Percentiles rank a stretch among this genome's conserved stretches.
Evolutionary conservation across 163 green algal species (phyloP).

Genomic region (Coccomyxa subellipsoidea): DNA sequence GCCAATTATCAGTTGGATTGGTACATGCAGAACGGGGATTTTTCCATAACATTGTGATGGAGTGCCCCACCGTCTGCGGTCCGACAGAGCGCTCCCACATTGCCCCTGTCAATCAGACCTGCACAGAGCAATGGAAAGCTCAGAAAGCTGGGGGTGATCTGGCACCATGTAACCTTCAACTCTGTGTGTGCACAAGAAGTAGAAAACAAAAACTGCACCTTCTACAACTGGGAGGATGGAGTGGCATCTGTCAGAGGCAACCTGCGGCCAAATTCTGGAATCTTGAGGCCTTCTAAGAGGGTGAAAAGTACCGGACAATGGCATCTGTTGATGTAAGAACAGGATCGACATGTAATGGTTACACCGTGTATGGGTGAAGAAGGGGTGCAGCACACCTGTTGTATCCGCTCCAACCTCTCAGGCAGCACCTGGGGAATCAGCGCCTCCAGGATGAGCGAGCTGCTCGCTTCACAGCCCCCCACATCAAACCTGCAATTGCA

Average conservation of each 20-base stretch:
- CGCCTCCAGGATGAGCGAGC: background rate
- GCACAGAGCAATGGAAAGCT: background rate
- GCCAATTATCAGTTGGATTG: too few relatives aligned
- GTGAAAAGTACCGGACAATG: too few relatives aligned
- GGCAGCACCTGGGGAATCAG: background rate
- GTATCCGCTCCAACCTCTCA: background rate
- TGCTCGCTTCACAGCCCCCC: background rate
- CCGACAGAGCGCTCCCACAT: constrained; percentile 83
- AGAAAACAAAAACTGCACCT: background rate
- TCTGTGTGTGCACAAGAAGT: too few relatives aligned
- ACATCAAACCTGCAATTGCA: constrained; percentile 2
- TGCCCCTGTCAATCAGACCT: constrained; percentile 78
- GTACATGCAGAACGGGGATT: too few relatives aligned
- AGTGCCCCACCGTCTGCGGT: constrained; percentile 68
- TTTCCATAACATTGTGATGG: background rate
- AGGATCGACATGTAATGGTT: too few relatives aligned
- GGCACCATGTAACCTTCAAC: background rate
- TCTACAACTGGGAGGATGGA: background rate
- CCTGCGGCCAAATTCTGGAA: background rate
- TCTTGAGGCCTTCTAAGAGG: too few relatives aligned
- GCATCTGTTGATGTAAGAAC: too few relatives aligned
- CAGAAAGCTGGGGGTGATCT: background rate
- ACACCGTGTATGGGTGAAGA: too few relatives aligned
- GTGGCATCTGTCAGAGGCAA: background rate
- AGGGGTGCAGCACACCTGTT: background rate